Percentiles rank a stretch among this genome's conserved stretches.
Conservation (phyloP, 305 asterid genomes). For the Plantago coronopus region DNA sequence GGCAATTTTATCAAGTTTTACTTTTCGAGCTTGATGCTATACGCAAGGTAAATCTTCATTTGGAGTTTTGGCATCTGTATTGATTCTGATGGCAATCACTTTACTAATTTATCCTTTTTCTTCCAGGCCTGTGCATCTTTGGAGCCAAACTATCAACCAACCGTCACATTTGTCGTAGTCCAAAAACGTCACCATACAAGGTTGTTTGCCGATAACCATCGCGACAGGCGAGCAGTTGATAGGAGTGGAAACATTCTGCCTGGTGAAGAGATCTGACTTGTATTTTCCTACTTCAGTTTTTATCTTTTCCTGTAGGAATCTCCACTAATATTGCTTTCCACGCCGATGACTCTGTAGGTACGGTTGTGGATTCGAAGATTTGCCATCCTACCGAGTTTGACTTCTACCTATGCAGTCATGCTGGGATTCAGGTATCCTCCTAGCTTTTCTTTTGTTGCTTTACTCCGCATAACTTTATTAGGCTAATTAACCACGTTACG, state of each 20-base stretch:
- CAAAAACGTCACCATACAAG: slow-evolving; percentile 92
- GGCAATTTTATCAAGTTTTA: slow-evolving; percentile 89
- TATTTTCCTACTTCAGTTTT: background rate
- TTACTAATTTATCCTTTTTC: slow-evolving; percentile 1
- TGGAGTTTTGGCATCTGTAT: slow-evolving; percentile 2
- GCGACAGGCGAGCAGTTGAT: slow-evolving; percentile 56
- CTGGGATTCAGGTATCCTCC: slow-evolving; percentile 74
- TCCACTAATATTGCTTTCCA: background rate
- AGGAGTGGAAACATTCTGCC: slow-evolving; percentile 86
- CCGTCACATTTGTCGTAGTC: slow-evolving; percentile 86
- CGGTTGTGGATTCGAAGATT: slow-evolving; percentile 89
- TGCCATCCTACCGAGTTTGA: slow-evolving; percentile 98
- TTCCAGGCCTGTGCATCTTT: slow-evolving; percentile 80
- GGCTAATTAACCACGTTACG: background rate
- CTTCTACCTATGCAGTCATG: slow-evolving; percentile 96
- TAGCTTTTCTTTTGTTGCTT: background rate
- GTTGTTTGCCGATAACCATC: slow-evolving; percentile 70
- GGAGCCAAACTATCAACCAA: slow-evolving; percentile 82
- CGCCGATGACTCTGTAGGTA: slow-evolving; percentile 41
- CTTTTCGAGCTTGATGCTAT: slow-evolving; percentile 92
- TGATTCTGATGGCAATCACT: background rate
- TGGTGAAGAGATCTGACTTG: slow-evolving; percentile 29
- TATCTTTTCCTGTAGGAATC: background rate
- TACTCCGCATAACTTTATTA: background rate
- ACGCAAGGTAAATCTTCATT: slow-evolving; percentile 51